A percentile compares a stretch with the other conserved stretches of the same genome.
phyloP scores from a whole-genome alignment of 805 yeast species.

The Kluyveromyces lactis region DNA sequence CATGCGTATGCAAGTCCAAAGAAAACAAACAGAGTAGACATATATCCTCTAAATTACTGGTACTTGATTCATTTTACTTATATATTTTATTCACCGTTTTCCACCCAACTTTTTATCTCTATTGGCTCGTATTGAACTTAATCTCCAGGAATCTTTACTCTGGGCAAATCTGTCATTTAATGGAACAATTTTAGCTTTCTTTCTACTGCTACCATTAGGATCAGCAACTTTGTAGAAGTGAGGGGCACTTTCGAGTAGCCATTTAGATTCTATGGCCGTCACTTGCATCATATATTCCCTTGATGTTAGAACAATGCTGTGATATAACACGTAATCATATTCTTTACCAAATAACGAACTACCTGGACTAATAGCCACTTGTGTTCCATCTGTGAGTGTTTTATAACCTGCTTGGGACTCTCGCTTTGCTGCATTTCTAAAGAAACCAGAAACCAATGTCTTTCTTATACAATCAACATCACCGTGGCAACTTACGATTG shows the following conservation, averaged over 20 bases:
- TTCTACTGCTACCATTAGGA: slow-evolving; percentile 43
- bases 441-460: slow-evolving; percentile 60
- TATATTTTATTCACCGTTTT: slow-evolving; percentile 11
- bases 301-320: slow-evolving; percentile 71
- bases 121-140: slow-evolving; percentile 38
- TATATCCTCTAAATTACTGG: too few relatives aligned
- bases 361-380: slow-evolving; percentile 82
- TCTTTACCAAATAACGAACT: slow-evolving; percentile 54
- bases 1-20: too few relatives aligned
- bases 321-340: slow-evolving; percentile 76
- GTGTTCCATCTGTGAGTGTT: slow-evolving; percentile 59
- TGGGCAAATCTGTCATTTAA: slow-evolving; percentile 51
- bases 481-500: slow-evolving; percentile 43
- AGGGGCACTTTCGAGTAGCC: slow-evolving; percentile 68
- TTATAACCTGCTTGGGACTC: slow-evolving; percentile 70
- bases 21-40: too few relatives aligned
- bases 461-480: slow-evolving; percentile 50
- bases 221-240: slow-evolving; percentile 63
- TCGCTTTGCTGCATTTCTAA: slow-evolving; percentile 57
- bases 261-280: slow-evolving; percentile 70
- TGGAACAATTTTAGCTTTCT: slow-evolving; percentile 64
- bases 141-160: slow-evolving; percentile 68
- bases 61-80: too few relatives aligned
- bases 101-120: slow-evolving; percentile 26
- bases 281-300: slow-evolving; percentile 90